Percentiles rank a stretch among this genome's conserved stretches.
phyloP scores from a whole-genome alignment of 768 basidiomycete genomes.

The Omphalotus guepiniiformis region DNA sequence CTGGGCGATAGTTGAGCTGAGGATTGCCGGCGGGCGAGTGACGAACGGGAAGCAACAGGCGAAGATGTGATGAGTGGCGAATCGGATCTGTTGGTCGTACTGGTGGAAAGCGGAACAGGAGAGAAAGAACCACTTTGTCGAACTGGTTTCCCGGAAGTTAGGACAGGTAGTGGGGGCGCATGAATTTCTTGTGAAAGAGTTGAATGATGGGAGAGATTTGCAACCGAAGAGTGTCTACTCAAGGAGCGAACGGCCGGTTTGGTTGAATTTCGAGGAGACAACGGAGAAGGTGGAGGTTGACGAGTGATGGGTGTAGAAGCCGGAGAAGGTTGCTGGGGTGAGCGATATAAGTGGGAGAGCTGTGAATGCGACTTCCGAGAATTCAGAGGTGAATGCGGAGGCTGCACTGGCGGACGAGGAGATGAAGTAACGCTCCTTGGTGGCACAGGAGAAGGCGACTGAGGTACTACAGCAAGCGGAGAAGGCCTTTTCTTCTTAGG shows the following conservation, averaged over 20 bases:
- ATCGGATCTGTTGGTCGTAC: not conserved
- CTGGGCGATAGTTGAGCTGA: slow-evolving; percentile 23
- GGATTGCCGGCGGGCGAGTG: slow-evolving; percentile 22
- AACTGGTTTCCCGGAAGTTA: not conserved
- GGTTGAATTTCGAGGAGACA: slow-evolving; percentile 6
- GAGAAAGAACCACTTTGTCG: not conserved
- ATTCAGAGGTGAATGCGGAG: slow-evolving; percentile 13
- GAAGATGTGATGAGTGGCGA: not conserved
- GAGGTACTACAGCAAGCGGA: slow-evolving; percentile 22
- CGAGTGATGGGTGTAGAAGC: slow-evolving; percentile 9
- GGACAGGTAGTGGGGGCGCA: not conserved
- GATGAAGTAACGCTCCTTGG: slow-evolving; percentile 8
- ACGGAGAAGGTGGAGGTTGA: slow-evolving; percentile 4
- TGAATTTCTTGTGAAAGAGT: slow-evolving; percentile 1
- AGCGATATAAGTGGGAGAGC: slow-evolving; percentile 14
- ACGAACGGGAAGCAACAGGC: slow-evolving; percentile 9
- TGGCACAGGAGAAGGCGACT: slow-evolving; percentile 16
- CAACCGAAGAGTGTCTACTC: slow-evolving; percentile 2
- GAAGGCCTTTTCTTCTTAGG: slow-evolving; percentile 32
- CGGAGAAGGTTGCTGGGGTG: slow-evolving; percentile 9
- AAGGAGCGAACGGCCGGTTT: slow-evolving; percentile 6
- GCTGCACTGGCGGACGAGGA: slow-evolving; percentile 10
- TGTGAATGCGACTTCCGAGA: slow-evolving; percentile 23
- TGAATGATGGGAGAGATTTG: slow-evolving; percentile 5
- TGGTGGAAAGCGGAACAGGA: slow-evolving; percentile 1